Conservation (phyloP, 352 stramenopile genomes). For the Elongisporangium prolatum region DNA sequence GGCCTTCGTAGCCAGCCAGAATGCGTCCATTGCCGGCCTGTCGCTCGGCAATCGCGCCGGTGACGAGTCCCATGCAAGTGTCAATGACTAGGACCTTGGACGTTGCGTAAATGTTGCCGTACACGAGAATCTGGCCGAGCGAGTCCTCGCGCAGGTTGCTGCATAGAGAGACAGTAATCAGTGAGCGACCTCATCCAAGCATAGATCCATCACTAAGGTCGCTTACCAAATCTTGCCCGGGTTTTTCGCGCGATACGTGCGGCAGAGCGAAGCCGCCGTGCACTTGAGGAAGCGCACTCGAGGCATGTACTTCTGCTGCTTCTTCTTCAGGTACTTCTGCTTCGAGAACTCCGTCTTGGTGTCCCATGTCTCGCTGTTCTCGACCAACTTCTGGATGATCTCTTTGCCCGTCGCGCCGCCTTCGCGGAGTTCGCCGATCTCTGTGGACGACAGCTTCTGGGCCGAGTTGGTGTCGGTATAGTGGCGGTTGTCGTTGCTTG, state of each 20-base stretch:
- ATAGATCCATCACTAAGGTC: not conserved
- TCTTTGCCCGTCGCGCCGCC: slow-evolving; percentile 67
- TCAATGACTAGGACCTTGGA: slow-evolving; percentile 91
- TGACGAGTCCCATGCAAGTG: slow-evolving; percentile 90
- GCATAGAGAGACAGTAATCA: not conserved
- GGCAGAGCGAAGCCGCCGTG: slow-evolving; percentile 87
- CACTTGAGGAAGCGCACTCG: slow-evolving; percentile 81
- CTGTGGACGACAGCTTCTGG: slow-evolving; percentile 65
- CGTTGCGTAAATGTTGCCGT: slow-evolving; percentile 90
- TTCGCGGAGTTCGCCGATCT: slow-evolving; percentile 67
- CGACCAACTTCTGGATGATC: slow-evolving; percentile 91
- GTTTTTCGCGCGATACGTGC: slow-evolving; percentile 89
- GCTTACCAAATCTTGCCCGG: slow-evolving; percentile 76
- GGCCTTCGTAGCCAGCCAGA: slow-evolving; percentile 67
- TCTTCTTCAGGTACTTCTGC: slow-evolving; percentile 96
- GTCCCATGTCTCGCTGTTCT: slow-evolving; percentile 94
- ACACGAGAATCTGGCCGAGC: slow-evolving; percentile 90
- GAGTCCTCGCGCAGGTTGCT: slow-evolving; percentile 90
- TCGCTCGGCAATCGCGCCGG: slow-evolving; percentile 85
- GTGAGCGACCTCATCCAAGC: not conserved
- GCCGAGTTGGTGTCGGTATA: slow-evolving; percentile 86
- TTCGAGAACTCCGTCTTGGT: slow-evolving; percentile 95
- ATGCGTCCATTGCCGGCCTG: slow-evolving; percentile 64
- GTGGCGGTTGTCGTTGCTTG: slow-evolving; percentile 70
- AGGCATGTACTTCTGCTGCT: slow-evolving; percentile 92